Base-by-base conservation (phyloP, 805 yeast species). In the Isabelozyma gotoi region DNA sequence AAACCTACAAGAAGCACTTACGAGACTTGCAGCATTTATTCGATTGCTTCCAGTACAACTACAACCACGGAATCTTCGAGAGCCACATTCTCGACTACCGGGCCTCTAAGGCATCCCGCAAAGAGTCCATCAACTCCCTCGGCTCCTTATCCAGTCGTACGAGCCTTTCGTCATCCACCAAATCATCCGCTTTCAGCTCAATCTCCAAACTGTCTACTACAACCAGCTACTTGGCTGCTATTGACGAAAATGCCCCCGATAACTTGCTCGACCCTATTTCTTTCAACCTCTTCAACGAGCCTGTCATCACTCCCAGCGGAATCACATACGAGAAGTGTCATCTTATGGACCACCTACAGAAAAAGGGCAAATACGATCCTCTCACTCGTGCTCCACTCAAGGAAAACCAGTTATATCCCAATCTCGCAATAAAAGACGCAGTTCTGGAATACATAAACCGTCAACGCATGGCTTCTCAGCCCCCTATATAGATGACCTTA, bases 191-290 rank as follows among this genome's bases (percentile, higher is more conserved):
- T 21, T 7, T 7, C 29, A 21, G 11, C 29, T 17, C 24, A 11
- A 19, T 27, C 3, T 16, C n/a, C 19, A 19, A 33, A 39, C 34
- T 16, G 14, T 12, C 35, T 31, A 32, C 16, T 36, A 19, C 24
- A 10, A 5, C 36, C 36, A 24, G 29, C 19, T 3, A 16, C 21
- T 19, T 14, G 12, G 35, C 36, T 20, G 40, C 38, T 12, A 19
- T 52, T 46, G 40, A 39, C 37, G 44, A 49, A 7, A 66, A 65
- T 12, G 60, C 59, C 6, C 76, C 76, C 1, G 74, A 67, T 16
- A 56, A 61, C 41, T 44, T 70, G 17, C 41, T 67, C 3, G 76
- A 69, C 44, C 74, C 75, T 3, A 65, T 73, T 7, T 63, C 73
- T n/a, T 67, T 68, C 52, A 59, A 60, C 27, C 36, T 67, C 20